Evolutionary conservation across 2,329 filamentous ascomycete genomes (phyloP).

Genomic region (Epichloe brachyelytri): DNA sequence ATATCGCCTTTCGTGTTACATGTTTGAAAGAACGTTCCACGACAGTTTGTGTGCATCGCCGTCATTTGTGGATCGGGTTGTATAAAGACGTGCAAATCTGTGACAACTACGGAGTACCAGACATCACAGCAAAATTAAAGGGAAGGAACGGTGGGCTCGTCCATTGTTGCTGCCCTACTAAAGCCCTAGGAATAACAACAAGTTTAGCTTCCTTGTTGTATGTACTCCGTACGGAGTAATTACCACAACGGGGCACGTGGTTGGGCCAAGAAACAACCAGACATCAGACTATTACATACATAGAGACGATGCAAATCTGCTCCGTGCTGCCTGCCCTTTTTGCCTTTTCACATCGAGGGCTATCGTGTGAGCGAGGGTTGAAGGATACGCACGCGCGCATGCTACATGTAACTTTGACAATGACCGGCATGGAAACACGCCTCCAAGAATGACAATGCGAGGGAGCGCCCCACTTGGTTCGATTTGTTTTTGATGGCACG

Average conservation of each 20-base stretch:
- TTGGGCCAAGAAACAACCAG: neutral
- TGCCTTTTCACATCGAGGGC: too few relatives aligned
- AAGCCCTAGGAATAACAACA: too few relatives aligned
- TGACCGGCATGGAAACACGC: neutral
- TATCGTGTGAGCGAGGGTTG: too few relatives aligned
- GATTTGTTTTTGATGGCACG: neutral
- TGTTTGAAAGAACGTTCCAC: too few relatives aligned
- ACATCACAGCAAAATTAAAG: neutral
- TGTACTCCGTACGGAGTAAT: too few relatives aligned
- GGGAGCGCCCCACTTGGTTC: neutral
- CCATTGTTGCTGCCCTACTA: too few relatives aligned
- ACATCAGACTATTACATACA: too few relatives aligned
- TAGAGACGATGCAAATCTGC: too few relatives aligned
- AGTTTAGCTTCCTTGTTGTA: too few relatives aligned
- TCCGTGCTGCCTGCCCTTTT: too few relatives aligned
- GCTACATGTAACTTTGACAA: neutral
- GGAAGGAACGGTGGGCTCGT: neutral
- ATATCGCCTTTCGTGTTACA: too few relatives aligned
- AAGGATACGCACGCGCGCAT: too few relatives aligned
- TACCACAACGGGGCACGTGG: neutral
- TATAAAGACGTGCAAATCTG: neutral
- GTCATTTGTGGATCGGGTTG: neutral
- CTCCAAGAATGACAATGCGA: neutral
- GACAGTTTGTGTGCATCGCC: neutral
- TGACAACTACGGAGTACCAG: neutral